Percentiles rank a stretch among this genome's conserved stretches.
These are phyloP conservation scores for Codiaeum variegatum DNA, from an alignment of 441 rosid species.

Conservation along the genomic window DNA sequence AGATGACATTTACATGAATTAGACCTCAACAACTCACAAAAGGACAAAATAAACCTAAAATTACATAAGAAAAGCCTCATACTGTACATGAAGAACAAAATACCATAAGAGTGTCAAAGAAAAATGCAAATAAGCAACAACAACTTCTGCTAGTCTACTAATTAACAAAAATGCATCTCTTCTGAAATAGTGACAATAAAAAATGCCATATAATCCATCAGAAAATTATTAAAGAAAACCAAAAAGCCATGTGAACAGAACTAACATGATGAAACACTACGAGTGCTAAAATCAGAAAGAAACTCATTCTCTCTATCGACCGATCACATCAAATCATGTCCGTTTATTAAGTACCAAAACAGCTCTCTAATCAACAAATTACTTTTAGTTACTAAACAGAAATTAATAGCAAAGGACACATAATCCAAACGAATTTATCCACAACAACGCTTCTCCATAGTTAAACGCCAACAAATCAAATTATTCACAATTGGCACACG, in stretches of 20 bases:
- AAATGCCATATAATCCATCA: neutral
- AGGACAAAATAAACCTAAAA: neutral
- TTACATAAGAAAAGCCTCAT: neutral
- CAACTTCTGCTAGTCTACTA: neutral
- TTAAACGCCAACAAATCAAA: neutral
- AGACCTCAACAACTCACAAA: neutral
- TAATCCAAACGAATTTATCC: neutral
- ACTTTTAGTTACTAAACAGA: neutral
- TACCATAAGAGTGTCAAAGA: neutral
- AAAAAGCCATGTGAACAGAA: neutral
- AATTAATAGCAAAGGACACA: neutral
- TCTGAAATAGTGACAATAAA: neutral
- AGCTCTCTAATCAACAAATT: neutral
- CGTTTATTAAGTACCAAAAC: neutral
- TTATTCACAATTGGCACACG: neutral
- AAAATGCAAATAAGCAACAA: neutral
- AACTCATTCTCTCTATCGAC: neutral
- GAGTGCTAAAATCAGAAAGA: neutral
- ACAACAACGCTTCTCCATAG: neutral
- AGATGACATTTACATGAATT: conserved; percentile 11
- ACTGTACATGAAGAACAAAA: neutral
- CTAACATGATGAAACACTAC: neutral
- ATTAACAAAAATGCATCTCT: neutral
- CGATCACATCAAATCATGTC: neutral
- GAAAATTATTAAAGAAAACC: neutral